Conservation (phyloP, 2,329 filamentous ascomycete genomes). For the Epichloe coenophiala region DNA sequence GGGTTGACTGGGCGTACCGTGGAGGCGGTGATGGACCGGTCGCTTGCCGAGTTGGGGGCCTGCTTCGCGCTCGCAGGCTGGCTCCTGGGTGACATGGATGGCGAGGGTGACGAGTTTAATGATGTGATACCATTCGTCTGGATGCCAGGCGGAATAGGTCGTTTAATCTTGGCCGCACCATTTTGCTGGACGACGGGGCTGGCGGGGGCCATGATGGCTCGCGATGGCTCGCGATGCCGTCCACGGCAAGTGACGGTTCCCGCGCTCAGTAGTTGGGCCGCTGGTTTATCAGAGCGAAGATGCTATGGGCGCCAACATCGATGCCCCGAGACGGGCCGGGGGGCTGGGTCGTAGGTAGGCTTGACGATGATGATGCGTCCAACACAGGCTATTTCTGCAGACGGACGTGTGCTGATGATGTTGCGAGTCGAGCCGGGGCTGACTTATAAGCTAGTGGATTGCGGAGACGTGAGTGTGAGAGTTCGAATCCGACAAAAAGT, state of each 20-base stretch:
- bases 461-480: slow-evolving; percentile 6
- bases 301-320: slow-evolving; percentile 8
- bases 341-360: neutral
- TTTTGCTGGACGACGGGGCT: slow-evolving; percentile 32
- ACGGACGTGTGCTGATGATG: slow-evolving; percentile 6
- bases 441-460: slow-evolving; percentile 8
- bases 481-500: neutral
- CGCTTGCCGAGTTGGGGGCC: slow-evolving; percentile 20
- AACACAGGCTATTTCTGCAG: neutral
- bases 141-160: slow-evolving; percentile 50
- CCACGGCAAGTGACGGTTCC: neutral
- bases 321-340: slow-evolving; percentile 3
- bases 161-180: slow-evolving; percentile 49
- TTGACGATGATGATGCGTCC: neutral
- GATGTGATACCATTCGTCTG: slow-evolving; percentile 50
- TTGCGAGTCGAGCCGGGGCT: slow-evolving; percentile 5
- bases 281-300: neutral
- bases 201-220: slow-evolving; percentile 39
- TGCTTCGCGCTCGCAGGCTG: slow-evolving; percentile 31
- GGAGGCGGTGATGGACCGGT: slow-evolving; percentile 25
- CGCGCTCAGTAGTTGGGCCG: slow-evolving; percentile 2
- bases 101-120: slow-evolving; percentile 46
- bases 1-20: slow-evolving; percentile 40
- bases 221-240: slow-evolving; percentile 1
- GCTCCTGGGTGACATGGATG: slow-evolving; percentile 43